A percentile compares a stretch with the other conserved stretches of the same genome.
Evolutionary conservation across 345 rosid species (phyloP).

Genomic region (Syzygium oleosum): DNA sequence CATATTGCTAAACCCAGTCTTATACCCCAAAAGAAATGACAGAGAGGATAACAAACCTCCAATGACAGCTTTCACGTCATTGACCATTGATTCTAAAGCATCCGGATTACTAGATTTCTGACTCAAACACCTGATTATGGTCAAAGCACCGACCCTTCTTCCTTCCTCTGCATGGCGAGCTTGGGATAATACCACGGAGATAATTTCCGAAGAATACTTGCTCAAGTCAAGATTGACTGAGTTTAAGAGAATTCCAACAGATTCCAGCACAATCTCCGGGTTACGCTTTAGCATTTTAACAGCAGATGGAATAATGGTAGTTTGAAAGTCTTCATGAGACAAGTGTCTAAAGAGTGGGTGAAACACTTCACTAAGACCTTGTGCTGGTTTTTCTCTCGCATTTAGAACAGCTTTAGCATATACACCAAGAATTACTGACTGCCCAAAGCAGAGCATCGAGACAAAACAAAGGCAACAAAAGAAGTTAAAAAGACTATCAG

Average conservation of each 20-base stretch:
- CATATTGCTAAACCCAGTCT: neutral
- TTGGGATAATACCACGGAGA: conserved; percentile 63
- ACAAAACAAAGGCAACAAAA: conserved; percentile 1
- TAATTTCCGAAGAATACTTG: conserved; percentile 75
- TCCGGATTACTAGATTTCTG: conserved; percentile 93
- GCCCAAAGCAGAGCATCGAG: conserved; percentile 21
- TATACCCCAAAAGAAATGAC: neutral
- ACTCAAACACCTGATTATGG: conserved; percentile 56
- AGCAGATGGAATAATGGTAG: conserved; percentile 66
- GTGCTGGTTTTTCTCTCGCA: conserved; percentile 65
- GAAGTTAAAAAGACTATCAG: neutral
- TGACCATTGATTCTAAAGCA: conserved; percentile 75
- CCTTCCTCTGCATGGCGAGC: conserved; percentile 85
- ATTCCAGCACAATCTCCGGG: conserved; percentile 87
- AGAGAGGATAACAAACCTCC: conserved; percentile 49
- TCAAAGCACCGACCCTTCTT: conserved; percentile 66
- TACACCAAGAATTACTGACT: conserved; percentile 63
- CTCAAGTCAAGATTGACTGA: conserved; percentile 76
- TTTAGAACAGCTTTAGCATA: conserved; percentile 79
- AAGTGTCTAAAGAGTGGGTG: conserved; percentile 46
- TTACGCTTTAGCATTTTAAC: conserved; percentile 95
- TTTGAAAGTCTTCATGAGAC: conserved; percentile 76
- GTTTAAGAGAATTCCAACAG: conserved; percentile 62
- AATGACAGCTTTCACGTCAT: conserved; percentile 61
- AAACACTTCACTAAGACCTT: conserved; percentile 56